Evolutionary conservation across 192 early-diverging fungal genomes (phyloP), one percentile per base, ranked within the genome.

Genomic region (Mortierella antarctica): DNA sequence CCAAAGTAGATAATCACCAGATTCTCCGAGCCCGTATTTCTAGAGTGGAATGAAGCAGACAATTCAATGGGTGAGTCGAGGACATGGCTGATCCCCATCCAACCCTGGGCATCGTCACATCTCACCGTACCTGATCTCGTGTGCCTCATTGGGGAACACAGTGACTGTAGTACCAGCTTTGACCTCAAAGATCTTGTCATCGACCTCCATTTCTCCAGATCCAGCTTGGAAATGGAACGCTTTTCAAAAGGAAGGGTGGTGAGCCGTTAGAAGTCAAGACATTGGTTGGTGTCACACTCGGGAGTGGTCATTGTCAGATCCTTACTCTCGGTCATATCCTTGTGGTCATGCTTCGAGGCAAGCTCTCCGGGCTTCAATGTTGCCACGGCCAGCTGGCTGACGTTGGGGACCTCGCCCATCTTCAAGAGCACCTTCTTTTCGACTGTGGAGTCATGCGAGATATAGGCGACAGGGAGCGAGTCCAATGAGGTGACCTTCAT

Each of bases 271-370:
- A 54, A 39, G n/a, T 14, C 31, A n/a, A 42, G 40, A 15, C 42
- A 48, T n/a, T n/a, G 6, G 1, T 6, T 46, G 12, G 5, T 47
- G 0, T 39, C 12, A 59, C n/a, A n/a, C n/a, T 15, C 8, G 15
- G 15, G 2, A n/a, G 5, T 7, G 5, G 39, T 45, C 7, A 41
- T 18, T 47, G 5, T 17, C 7, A 12, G 11, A 11, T 2, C 4
- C 68, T 54, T 80, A 80, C 77, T 83, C 69, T 83, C 82, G 17
- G 82, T 83, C 82, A 83, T 83, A 52, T 83, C 82, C 31, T 63
- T 65, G 69, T 83, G 82, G 44, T 39, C 20, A 52, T 83, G 82
- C 63, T 57, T 71, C 15, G 82, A 48, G 5, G 82, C 73, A 20
- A 68, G 73, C 46, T 83, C 73, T 18, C 82, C 82, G 1, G 82